Conservation (phyloP, 2,329 filamentous ascomycete species). For the Calonectria henricotiae region DNA sequence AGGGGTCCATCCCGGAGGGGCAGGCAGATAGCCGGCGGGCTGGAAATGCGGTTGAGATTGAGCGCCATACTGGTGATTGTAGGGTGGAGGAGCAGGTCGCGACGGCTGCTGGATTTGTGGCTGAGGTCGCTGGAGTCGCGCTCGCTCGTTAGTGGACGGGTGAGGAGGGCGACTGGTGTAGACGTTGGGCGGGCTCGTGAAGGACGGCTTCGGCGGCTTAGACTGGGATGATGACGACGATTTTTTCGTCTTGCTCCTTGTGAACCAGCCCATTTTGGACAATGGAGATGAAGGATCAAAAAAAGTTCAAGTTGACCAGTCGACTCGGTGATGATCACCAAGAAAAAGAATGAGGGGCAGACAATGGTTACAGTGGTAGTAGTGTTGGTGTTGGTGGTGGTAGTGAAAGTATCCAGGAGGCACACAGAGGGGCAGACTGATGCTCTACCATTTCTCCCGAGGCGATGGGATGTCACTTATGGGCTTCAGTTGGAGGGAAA, state of each 20-base stretch:
- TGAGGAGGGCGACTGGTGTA: constrained; percentile 37
- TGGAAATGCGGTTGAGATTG: constrained; percentile 49
- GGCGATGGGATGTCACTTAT: constrained; percentile 16
- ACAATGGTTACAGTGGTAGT: background rate
- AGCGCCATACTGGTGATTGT: constrained; percentile 45
- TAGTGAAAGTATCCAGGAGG: constrained; percentile 3
- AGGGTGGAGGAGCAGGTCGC: constrained; percentile 33
- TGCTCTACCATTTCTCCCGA: constrained; percentile 18
- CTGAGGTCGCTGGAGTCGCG: constrained; percentile 18
- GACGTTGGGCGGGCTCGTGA: constrained; percentile 46
- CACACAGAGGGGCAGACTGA: constrained; percentile 11
- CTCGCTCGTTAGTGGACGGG: constrained; percentile 12
- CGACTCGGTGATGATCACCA: background rate
- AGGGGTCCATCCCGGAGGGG: constrained; percentile 47
- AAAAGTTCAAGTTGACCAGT: background rate
- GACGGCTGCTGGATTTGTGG: constrained; percentile 1
- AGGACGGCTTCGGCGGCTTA: constrained; percentile 33
- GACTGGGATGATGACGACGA: constrained; percentile 9
- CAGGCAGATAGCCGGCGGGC: constrained; percentile 47
- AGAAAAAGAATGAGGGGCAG: constrained; percentile 8
- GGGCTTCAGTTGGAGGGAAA: background rate
- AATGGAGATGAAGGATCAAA: background rate
- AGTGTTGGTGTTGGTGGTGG: constrained; percentile 3
- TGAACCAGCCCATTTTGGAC: constrained; percentile 31
- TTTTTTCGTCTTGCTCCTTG: constrained; percentile 30